phyloP scores from a whole-genome alignment of 2,329 filamentous ascomycete genomes.

The Cladosporium sp. region DNA sequence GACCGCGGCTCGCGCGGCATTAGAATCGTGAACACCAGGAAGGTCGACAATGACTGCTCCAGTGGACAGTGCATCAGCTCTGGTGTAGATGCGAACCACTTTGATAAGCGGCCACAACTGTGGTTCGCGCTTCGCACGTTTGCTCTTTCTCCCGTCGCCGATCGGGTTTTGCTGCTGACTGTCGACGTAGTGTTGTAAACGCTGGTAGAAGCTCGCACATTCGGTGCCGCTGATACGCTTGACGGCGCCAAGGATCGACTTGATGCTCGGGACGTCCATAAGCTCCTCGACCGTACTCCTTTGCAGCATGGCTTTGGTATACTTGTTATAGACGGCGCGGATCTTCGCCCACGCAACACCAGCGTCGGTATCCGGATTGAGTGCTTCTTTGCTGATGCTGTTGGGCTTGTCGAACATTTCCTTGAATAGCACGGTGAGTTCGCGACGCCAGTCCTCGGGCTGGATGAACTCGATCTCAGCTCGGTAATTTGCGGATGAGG shows the following conservation, averaged over 20 bases:
- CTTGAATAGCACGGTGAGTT: slow-evolving; percentile 46
- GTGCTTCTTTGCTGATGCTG: slow-evolving; percentile 34
- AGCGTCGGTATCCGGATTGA: slow-evolving; percentile 44
- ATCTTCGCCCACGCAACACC: slow-evolving; percentile 50
- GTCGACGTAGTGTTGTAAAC: slow-evolving; percentile 51
- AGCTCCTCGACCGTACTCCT: slow-evolving; percentile 39
- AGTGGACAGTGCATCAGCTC: slow-evolving; percentile 48
- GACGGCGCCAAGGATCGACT: slow-evolving; percentile 45
- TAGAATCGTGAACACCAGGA: slow-evolving; percentile 57
- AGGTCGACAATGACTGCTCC: slow-evolving; percentile 56
- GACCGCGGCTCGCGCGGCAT: slow-evolving; percentile 55
- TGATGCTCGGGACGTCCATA: slow-evolving; percentile 38
- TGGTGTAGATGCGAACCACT: slow-evolving; percentile 50
- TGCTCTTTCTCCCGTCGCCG: slow-evolving; percentile 29
- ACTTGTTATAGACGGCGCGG: slow-evolving; percentile 44
- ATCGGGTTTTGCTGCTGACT: slow-evolving; percentile 48
- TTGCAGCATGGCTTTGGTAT: slow-evolving; percentile 38
- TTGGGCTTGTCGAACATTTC: slow-evolving; percentile 46
- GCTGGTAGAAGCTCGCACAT: slow-evolving; percentile 41
- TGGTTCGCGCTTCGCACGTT: slow-evolving; percentile 28
- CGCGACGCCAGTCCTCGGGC: slow-evolving; percentile 48
- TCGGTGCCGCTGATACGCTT: slow-evolving; percentile 37
- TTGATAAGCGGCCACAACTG: slow-evolving; percentile 53
- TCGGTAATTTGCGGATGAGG: slow-evolving; percentile 40
- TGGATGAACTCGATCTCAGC: slow-evolving; percentile 58